These are phyloP conservation scores for Melampsora larici-populina DNA, from an alignment of 1,284 basidiomycete genomes.

Conservation along the genomic window DNA sequence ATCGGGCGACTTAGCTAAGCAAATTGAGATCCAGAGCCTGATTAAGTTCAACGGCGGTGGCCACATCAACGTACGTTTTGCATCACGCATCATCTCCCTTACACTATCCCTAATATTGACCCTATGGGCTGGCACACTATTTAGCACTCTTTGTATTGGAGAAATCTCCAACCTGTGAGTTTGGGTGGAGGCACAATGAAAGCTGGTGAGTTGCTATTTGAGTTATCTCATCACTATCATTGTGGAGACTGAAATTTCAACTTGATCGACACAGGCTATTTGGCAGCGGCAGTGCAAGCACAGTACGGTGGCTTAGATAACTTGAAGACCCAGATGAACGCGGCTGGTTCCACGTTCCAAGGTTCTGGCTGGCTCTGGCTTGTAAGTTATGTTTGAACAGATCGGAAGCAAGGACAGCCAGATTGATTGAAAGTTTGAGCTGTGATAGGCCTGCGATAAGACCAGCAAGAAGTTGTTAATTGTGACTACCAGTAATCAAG, in stretches of 20 bases:
- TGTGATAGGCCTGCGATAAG: conserved; percentile 65
- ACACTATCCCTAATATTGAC: conserved; percentile 58
- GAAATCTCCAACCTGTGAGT: conserved; percentile 75
- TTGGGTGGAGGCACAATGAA: conserved; percentile 63
- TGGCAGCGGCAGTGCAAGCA: conserved; percentile 74
- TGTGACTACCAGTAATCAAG: conserved; percentile 89
- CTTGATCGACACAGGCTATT: conserved; percentile 59
- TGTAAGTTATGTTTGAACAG: not conserved
- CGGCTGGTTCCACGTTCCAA: conserved; percentile 86
- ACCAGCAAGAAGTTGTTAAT: conserved; percentile 74
- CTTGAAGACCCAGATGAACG: conserved; percentile 74
- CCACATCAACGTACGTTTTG: conserved; percentile 52
- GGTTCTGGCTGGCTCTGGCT: conserved; percentile 99
- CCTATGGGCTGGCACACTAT: not conserved
- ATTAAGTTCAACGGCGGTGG: conserved; percentile 90
- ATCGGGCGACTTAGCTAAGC: conserved; percentile 66
- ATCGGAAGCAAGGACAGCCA: not conserved
- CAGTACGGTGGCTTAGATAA: conserved; percentile 80
- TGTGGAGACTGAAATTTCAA: not conserved
- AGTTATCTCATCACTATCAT: conserved; percentile 12
- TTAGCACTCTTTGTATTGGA: conserved; percentile 95
- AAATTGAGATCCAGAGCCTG: conserved; percentile 77
- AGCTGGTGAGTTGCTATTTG: conserved; percentile 49
- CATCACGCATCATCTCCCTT: conserved; percentile 53
- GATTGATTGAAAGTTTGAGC: not conserved